phyloP scores from a whole-genome alignment of 768 basidiomycete genomes.

The Gloeostereum incarnatum region DNA sequence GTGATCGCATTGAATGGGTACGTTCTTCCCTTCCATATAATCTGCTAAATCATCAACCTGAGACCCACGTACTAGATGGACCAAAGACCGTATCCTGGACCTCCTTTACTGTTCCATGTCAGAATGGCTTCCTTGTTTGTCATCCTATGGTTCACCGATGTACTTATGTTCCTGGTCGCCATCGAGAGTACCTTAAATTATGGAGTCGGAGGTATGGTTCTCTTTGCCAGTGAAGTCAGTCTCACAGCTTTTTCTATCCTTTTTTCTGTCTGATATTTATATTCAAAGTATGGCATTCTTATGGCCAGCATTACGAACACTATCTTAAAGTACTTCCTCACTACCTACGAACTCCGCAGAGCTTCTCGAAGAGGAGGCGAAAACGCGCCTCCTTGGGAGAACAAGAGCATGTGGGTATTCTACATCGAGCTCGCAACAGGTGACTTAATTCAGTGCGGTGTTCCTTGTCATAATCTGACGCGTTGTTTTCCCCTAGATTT shows the following conservation, averaged over 20 bases:
- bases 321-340: slow-evolving; percentile 75
- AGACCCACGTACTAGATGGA: slow-evolving; percentile 94
- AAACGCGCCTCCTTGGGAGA: slow-evolving; percentile 90
- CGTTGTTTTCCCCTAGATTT: slow-evolving; percentile 54
- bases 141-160: slow-evolving; percentile 68
- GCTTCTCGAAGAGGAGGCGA: slow-evolving; percentile 73
- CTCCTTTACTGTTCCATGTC: slow-evolving; percentile 75
- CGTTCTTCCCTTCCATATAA: slow-evolving; percentile 7
- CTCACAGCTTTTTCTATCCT: slow-evolving; percentile 1
- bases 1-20: slow-evolving; percentile 95
- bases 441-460: too few species aligned
- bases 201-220: slow-evolving; percentile 84
- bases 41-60: slow-evolving; percentile 6
- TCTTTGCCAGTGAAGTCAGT: slow-evolving; percentile 90
- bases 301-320: slow-evolving; percentile 74
- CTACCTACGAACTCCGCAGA: slow-evolving; percentile 71
- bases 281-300: slow-evolving; percentile 74
- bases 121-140: slow-evolving; percentile 69
- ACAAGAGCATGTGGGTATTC: slow-evolving; percentile 95
- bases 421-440: slow-evolving; percentile 91
- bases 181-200: slow-evolving; percentile 71
- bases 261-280: too few species aligned
- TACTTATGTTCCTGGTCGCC: slow-evolving; percentile 70
- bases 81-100: slow-evolving; percentile 83
- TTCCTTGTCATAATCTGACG: slow-evolving; percentile 4